Evolutionary conservation across 2,329 filamentous ascomycete species (phyloP).

Genomic region (Alternaria ethzedia): DNA sequence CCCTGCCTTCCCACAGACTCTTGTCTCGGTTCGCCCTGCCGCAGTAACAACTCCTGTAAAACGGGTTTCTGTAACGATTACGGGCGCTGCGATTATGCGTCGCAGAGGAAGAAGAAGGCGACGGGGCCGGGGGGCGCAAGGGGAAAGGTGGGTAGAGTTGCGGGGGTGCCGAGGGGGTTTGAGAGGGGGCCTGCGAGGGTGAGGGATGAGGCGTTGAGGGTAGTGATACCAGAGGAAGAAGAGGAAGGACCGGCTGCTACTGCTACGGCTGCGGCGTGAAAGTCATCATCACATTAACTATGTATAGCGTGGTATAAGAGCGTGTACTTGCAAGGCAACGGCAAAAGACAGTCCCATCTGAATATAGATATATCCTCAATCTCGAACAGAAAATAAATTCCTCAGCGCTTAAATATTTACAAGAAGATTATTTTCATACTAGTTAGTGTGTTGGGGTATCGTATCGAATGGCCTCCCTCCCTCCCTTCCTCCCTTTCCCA

Average conservation of each 20-base stretch:
- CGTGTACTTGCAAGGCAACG: not conserved
- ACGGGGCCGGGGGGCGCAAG: slow-evolving; percentile 29
- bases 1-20: slow-evolving; percentile 22
- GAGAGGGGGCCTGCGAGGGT: slow-evolving; percentile 40
- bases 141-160: slow-evolving; percentile 21
- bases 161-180: slow-evolving; percentile 27
- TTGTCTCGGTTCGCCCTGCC: slow-evolving; percentile 36
- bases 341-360: not conserved
- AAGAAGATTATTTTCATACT: not conserved
- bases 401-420: not conserved
- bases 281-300: too few relatives aligned
- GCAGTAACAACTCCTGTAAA: slow-evolving; percentile 37
- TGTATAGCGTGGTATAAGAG: too few relatives aligned
- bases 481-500: not conserved
- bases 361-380: not conserved
- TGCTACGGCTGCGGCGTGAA: not conserved
- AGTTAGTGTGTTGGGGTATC: not conserved
- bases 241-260: too few relatives aligned
- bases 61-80: slow-evolving; percentile 41
- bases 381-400: not conserved
- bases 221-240: too few relatives aligned
- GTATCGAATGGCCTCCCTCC: not conserved
- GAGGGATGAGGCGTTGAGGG: slow-evolving; percentile 32
- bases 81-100: slow-evolving; percentile 36
- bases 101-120: slow-evolving; percentile 23